phyloP scores from a whole-genome alignment of 179 eudicot species.

The Beta corolliflora region DNA sequence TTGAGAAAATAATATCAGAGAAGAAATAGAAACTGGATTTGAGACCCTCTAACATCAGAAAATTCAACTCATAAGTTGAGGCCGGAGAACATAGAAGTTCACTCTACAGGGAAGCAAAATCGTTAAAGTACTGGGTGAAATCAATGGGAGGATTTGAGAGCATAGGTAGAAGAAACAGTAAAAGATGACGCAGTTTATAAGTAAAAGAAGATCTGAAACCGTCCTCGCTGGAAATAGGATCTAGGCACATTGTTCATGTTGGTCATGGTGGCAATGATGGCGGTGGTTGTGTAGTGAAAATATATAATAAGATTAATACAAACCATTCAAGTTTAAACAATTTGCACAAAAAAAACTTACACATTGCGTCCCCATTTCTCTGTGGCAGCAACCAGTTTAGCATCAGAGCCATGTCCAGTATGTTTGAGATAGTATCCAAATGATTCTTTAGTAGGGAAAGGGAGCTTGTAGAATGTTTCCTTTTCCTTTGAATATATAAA shows the following conservation, averaged over 20 bases:
- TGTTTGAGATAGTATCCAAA: conserved; percentile 82
- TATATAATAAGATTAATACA: background rate
- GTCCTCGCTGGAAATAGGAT: background rate
- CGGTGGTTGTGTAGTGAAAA: background rate
- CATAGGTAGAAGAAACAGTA: too few relatives aligned
- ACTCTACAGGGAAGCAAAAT: background rate
- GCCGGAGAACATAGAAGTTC: background rate
- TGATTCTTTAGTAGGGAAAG: conserved; percentile 85
- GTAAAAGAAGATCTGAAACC: background rate
- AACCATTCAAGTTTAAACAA: conserved; percentile 6
- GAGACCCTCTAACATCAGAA: background rate
- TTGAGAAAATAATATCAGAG: background rate
- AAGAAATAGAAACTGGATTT: background rate
- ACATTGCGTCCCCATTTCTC: conserved; percentile 97
- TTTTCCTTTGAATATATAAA: conserved; percentile 80
- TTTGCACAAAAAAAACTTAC: conserved; percentile 42
- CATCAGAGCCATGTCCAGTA: conserved; percentile 92
- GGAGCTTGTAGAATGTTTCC: conserved; percentile 79
- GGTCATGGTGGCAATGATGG: background rate
- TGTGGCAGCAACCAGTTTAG: conserved; percentile 70
- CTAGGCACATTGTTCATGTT: background rate
- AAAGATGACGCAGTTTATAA: background rate
- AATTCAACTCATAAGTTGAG: background rate
- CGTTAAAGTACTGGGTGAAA: background rate
- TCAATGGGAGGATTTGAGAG: background rate